These are phyloP conservation scores for Inosperma sp. DNA, from an alignment of 768 basidiomycete species.

Conservation along the genomic window DNA sequence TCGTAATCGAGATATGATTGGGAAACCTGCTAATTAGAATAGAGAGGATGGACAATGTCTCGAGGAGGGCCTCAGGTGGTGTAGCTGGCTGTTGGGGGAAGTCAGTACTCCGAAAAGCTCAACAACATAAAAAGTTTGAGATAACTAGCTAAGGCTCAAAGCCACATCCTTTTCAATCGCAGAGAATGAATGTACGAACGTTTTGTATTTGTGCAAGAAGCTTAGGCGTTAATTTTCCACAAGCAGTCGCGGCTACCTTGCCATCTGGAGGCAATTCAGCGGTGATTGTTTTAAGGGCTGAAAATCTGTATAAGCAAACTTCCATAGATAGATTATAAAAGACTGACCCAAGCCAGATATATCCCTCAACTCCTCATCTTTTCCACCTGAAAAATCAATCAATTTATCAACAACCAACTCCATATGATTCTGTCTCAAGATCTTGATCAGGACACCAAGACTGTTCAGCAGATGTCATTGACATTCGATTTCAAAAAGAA, in stretches of 20 bases:
- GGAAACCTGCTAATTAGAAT: conserved; percentile 87
- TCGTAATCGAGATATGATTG: conserved; percentile 51
- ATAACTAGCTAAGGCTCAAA: too few species aligned
- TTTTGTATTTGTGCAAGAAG: conserved; percentile 74
- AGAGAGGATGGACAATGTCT: conserved; percentile 79
- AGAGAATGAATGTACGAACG: conserved; percentile 42
- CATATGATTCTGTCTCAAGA: conserved; percentile 78
- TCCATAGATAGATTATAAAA: neutral
- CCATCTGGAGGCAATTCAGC: conserved; percentile 82
- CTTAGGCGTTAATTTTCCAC: conserved; percentile 80
- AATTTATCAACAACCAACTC: conserved; percentile 85
- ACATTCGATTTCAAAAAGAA: neutral
- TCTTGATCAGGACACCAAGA: conserved; percentile 86
- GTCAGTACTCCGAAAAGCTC: conserved; percentile 12
- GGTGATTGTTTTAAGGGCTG: conserved; percentile 94
- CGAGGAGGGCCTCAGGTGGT: conserved; percentile 76
- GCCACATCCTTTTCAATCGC: too few species aligned
- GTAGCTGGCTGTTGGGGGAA: conserved; percentile 47
- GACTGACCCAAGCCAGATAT: conserved; percentile 84
- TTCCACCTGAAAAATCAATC: conserved; percentile 76
- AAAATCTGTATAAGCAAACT: neutral
- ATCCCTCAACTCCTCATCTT: conserved; percentile 91
- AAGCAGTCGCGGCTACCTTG: conserved; percentile 72
- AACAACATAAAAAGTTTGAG: neutral
- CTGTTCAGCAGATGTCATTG: conserved; percentile 37